Evolutionary conservation across 2,329 filamentous ascomycete species (phyloP).

Genomic region (Decorospora gaudefroyi): DNA sequence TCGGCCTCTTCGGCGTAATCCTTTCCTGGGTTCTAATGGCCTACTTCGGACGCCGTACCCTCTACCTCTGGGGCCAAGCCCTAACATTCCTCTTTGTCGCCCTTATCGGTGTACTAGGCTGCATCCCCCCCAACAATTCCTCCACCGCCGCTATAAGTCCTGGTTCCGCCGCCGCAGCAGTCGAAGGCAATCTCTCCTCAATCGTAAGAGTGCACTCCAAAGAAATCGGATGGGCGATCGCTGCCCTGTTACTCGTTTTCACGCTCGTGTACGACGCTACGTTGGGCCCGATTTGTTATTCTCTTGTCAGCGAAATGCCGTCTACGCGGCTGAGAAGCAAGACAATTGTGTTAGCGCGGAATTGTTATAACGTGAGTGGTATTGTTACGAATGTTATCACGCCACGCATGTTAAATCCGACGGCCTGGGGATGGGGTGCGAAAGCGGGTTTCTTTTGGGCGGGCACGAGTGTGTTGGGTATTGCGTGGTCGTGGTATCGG

Average conservation of each 20-base stretch:
- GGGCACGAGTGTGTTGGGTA: constrained; percentile 72
- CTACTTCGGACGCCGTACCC: constrained; percentile 71
- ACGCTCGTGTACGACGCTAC: constrained; percentile 19
- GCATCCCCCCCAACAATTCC: constrained; percentile 50
- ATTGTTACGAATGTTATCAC: constrained; percentile 80
- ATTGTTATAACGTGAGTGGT: constrained; percentile 76
- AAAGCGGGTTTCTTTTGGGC: constrained; percentile 85
- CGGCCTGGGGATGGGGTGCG: constrained; percentile 81
- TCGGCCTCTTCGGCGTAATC: constrained; percentile 60
- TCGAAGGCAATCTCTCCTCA: not conserved
- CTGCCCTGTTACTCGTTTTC: constrained; percentile 16
- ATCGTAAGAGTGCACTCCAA: not conserved
- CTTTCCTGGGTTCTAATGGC: constrained; percentile 77
- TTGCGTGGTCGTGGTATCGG: constrained; percentile 76
- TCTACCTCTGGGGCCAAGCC: constrained; percentile 69
- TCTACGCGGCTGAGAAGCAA: constrained; percentile 82
- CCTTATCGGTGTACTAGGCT: constrained; percentile 55
- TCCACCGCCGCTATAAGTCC: too few species aligned
- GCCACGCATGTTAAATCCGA: constrained; percentile 51
- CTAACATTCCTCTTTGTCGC: constrained; percentile 65
- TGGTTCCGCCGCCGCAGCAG: not conserved
- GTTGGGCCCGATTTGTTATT: constrained; percentile 55
- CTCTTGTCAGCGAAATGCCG: constrained; percentile 79
- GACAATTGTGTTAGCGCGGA: constrained; percentile 80
- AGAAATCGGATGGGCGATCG: constrained; percentile 11